These are phyloP conservation scores for Sporothrix curviconia DNA, from an alignment of 2,329 filamentous ascomycete species.

Conservation along the genomic window DNA sequence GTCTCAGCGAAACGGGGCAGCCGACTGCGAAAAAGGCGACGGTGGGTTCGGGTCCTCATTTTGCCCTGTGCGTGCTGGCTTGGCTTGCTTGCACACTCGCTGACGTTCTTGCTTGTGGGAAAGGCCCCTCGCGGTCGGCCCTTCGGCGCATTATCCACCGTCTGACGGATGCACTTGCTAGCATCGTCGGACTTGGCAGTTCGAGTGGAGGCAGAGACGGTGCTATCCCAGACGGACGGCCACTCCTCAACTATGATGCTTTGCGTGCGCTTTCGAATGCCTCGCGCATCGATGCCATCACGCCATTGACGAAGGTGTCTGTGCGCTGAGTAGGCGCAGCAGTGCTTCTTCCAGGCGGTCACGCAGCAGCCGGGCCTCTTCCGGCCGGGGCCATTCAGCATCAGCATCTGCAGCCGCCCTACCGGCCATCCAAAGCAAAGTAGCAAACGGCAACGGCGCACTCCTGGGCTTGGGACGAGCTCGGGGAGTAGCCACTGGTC, in stretches of 20 bases:
- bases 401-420: neutral
- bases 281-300: slow-evolving; percentile 43
- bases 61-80: no score
- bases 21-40: slow-evolving; percentile 41
- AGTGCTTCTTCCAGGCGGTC: neutral
- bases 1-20: slow-evolving; percentile 35
- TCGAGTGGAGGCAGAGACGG: slow-evolving; percentile 19
- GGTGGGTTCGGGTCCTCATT: slow-evolving; percentile 31
- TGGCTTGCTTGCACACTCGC: no score
- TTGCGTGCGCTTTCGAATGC: slow-evolving; percentile 41
- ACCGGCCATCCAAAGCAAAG: no score
- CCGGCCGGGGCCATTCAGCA: slow-evolving; percentile 9
- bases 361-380: neutral
- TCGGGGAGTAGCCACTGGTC: neutral
- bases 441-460: neutral
- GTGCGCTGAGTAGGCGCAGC: slow-evolving; percentile 25
- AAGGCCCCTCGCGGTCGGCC: slow-evolving; percentile 34
- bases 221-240: slow-evolving; percentile 11
- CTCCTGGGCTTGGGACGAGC: neutral
- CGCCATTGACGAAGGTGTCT: slow-evolving; percentile 43
- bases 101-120: no score
- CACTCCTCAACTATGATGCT: slow-evolving; percentile 38
- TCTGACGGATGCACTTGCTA: slow-evolving; percentile 37
- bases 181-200: slow-evolving; percentile 31
- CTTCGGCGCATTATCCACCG: slow-evolving; percentile 37